Base-by-base conservation (phyloP, 768 basidiomycete species). In the Royoungia palumana region DNA sequence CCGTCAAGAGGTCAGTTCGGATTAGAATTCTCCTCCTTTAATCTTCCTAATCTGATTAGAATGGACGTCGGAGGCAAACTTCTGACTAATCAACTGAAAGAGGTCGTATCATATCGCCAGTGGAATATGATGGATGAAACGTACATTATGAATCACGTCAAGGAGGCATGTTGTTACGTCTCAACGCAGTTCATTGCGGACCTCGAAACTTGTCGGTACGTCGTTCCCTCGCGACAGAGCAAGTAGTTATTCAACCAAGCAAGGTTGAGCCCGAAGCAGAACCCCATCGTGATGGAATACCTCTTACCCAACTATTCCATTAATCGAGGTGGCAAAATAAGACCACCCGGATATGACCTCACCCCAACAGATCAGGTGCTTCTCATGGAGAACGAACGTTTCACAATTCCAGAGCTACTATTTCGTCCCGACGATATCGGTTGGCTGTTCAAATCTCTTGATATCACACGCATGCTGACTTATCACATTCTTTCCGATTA, bases 111-210 rank as follows among this genome's bases (percentile, higher is more conserved):
- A 12, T 97, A 89, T 66, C 84, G 95, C 37, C 94, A 97, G 63
- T 97, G 91, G 89, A 91, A 97, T 67, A 92, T 97, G 89, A 94
- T 94, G 85, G 93, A 96, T 61, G 87, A 97, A 66, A 94, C 92
- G 3, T 82, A 87, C 66, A 88, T 97, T 63, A 85, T 96, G 75
- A 94, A 95, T 70, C 80, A 87, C 60, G 87, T 92, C 59, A 94
- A 95, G 67, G 93, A 97, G 67, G 68, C 80, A 14, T 94, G 91
- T 64, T 94, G 92, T 69, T 96, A 85, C 67, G 86, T 95, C 47
- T 83, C 90, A 12, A 72, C 72, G 17, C 71, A 83, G 60, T 94
- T 88, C 72, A 75, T 74, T 50, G 63, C 66, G 40, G 93, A 96
- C 68, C 70, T 92, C 48, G 87, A 93, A 67, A 68, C 69, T 8